Conservation (phyloP, 2,329 filamentous ascomycete species). For the Epichloe sylvatica region DNA sequence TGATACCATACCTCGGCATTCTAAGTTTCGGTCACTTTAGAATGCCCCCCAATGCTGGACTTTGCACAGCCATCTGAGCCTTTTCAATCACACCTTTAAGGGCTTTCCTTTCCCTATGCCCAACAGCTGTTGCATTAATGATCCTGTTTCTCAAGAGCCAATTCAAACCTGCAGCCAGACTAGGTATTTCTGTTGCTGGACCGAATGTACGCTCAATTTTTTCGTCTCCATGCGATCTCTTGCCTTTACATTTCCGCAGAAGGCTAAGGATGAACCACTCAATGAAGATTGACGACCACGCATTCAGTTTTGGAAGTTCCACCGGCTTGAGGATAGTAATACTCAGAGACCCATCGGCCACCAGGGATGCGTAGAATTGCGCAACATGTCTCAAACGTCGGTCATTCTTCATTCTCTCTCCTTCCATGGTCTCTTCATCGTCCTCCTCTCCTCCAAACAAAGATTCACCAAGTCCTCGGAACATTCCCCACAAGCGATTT, state of each 20-base stretch:
- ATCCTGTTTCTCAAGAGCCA: slow-evolving; percentile 71
- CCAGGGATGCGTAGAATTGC: slow-evolving; percentile 38
- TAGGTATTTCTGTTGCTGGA: slow-evolving; percentile 46
- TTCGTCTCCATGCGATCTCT: slow-evolving; percentile 36
- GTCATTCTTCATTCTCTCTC: slow-evolving; percentile 32
- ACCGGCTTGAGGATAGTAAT: slow-evolving; percentile 50
- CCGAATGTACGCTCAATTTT: slow-evolving; percentile 53
- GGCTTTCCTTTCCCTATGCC: slow-evolving; percentile 32
- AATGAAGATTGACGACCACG: slow-evolving; percentile 63
- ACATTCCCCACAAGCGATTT: slow-evolving; percentile 73
- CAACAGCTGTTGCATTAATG: slow-evolving; percentile 44
- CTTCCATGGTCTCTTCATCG: slow-evolving; percentile 38
- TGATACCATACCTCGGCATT: too few relatives aligned
- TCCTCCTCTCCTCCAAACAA: slow-evolving; percentile 52
- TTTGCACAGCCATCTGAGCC: slow-evolving; percentile 17
- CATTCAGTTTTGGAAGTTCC: slow-evolving; percentile 64
- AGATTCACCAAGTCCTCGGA: slow-evolving; percentile 71
- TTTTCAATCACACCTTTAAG: slow-evolving; percentile 24
- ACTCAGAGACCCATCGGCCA: slow-evolving; percentile 30
- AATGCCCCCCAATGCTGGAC: too few relatives aligned
- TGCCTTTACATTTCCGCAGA: slow-evolving; percentile 47
- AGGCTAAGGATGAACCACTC: slow-evolving; percentile 68
- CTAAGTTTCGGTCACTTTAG: too few relatives aligned
- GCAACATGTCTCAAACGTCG: slow-evolving; percentile 38
- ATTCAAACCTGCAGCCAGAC: slow-evolving; percentile 59